These are phyloP conservation scores for Mucor indicus DNA, from an alignment of 371 early-diverging fungal genomes.

Conservation along the genomic window DNA sequence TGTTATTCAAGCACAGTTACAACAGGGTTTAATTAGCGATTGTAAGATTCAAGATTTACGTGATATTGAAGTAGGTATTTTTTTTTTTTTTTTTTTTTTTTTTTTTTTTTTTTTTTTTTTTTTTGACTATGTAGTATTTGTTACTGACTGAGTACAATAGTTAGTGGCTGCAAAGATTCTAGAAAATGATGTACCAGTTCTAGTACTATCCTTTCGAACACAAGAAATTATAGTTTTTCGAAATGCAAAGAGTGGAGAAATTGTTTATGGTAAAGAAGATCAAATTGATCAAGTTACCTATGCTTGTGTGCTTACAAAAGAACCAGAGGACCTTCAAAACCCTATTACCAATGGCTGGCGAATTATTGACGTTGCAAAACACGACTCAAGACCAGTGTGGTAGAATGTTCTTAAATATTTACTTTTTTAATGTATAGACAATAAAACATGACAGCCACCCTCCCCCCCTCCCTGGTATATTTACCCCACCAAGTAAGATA, in stretches of 20 bases:
- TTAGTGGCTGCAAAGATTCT: slow-evolving; percentile 81
- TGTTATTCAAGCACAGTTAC: slow-evolving; percentile 79
- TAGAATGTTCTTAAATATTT: slow-evolving; percentile 30
- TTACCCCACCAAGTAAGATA: background rate
- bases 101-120: no score
- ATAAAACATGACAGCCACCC: background rate
- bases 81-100: no score
- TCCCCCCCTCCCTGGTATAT: background rate
- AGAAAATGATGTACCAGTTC: slow-evolving; percentile 89
- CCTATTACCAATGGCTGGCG: slow-evolving; percentile 90
- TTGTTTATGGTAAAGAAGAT: slow-evolving; percentile 88
- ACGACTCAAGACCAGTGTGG: slow-evolving; percentile 67
- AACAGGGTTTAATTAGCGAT: slow-evolving; percentile 87
- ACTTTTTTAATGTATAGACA: background rate
- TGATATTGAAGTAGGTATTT: slow-evolving; percentile 69
- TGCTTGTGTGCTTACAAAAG: slow-evolving; percentile 86
- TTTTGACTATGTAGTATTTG: no score
- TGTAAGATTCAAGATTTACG: slow-evolving; percentile 92
- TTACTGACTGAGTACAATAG: no score
- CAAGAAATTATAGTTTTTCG: slow-evolving; percentile 95
- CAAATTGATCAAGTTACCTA: slow-evolving; percentile 85
- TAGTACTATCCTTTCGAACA: slow-evolving; percentile 88
- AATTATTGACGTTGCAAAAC: slow-evolving; percentile 88
- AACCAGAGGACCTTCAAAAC: slow-evolving; percentile 82
- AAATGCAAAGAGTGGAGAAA: slow-evolving; percentile 77